phyloP scores from a whole-genome alignment of 306 rosid genomes.

The Datisca glomerata region DNA sequence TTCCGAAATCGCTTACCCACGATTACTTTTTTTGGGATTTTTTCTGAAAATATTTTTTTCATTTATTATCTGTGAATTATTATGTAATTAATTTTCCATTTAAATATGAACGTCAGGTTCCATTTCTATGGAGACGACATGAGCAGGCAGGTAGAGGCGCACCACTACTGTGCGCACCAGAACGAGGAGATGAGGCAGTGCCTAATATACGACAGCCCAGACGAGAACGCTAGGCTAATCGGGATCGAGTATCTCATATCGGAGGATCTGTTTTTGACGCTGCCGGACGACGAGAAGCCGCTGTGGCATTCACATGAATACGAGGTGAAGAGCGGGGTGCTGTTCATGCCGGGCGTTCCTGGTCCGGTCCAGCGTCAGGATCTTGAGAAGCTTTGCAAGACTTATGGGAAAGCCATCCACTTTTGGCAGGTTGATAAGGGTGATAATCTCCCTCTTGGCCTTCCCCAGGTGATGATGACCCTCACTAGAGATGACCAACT shows the following conservation, averaged over 20 bases:
- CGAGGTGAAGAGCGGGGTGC: slow-evolving; percentile 66
- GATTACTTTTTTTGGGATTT: too few relatives aligned
- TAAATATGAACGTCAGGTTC: slow-evolving; percentile 24
- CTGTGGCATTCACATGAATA: slow-evolving; percentile 83
- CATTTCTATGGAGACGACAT: slow-evolving; percentile 69
- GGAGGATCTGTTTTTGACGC: slow-evolving; percentile 39
- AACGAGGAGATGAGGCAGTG: slow-evolving; percentile 84
- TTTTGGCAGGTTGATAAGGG: slow-evolving; percentile 76
- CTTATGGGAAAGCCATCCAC: slow-evolving; percentile 71
- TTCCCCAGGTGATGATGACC: slow-evolving; percentile 71
- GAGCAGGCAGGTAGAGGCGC: slow-evolving; percentile 84
- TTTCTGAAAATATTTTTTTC: too few relatives aligned
- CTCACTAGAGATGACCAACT: slow-evolving; percentile 67
- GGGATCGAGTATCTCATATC: slow-evolving; percentile 58
- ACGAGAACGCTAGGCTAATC: slow-evolving; percentile 28
- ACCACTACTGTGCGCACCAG: slow-evolving; percentile 64
- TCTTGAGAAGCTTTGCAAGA: slow-evolving; percentile 51
- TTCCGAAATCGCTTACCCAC: too few relatives aligned
- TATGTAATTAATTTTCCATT: too few relatives aligned
- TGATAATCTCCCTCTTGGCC: slow-evolving; percentile 47
- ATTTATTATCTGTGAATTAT: too few relatives aligned
- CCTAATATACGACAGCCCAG: slow-evolving; percentile 44
- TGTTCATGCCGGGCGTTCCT: slow-evolving; percentile 46
- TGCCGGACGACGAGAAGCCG: slow-evolving; percentile 65
- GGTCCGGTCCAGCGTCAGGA: slow-evolving; percentile 34